Evolutionary conservation across 1,139 yeast genomes (phyloP), one percentile per base, ranked within the genome.

Genomic region (Casaregolazyma lundiana): DNA sequence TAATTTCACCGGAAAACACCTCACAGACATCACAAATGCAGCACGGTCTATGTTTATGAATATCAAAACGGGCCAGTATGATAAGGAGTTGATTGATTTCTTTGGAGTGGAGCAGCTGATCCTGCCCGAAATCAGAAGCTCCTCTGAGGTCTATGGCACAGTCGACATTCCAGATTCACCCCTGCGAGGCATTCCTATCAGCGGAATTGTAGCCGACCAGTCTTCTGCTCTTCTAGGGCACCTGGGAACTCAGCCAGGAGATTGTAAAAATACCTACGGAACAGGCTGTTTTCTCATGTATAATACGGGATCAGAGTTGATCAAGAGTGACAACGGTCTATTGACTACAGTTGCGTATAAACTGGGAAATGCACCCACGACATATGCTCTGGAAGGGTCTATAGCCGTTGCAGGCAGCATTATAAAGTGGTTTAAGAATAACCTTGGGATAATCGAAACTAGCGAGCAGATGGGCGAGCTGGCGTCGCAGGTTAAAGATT

Each of bases 231-330:
- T 90, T 52, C 96, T 89, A 44, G 97, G 97, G 29, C 97, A 90
- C 67, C 69, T 87, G 66, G 96, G 96, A 1, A 79, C 87, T 60
- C 75, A 77, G 54, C 76, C 80, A 26, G 97, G 97, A 48, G 80
- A 84, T 45, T 96, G 96, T 36, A 90, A 90, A 68, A 87, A 95
- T 73, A 90, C 97, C n/a, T 90, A 89, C 63, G 97, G 97, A 56
- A 90, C 97, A 2, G 97, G 97, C 54, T 88, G 96, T 65, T 90
- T 90, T 75, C 68, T 90, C 54, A 73, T 90, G 54, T 88, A 85
- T 73, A 90, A 90, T 68, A 87, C 96, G 2, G 97, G 97, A 47
- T 66, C 72, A 41, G 58, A 57, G 48, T 69, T 72, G 9, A 67
- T 69, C 21, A 77, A 82, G 42, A 80, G 90, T 36, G 73, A 77